Evolutionary conservation across 805 yeast genomes (phyloP).

Genomic region (Sugiyamaella americana): DNA sequence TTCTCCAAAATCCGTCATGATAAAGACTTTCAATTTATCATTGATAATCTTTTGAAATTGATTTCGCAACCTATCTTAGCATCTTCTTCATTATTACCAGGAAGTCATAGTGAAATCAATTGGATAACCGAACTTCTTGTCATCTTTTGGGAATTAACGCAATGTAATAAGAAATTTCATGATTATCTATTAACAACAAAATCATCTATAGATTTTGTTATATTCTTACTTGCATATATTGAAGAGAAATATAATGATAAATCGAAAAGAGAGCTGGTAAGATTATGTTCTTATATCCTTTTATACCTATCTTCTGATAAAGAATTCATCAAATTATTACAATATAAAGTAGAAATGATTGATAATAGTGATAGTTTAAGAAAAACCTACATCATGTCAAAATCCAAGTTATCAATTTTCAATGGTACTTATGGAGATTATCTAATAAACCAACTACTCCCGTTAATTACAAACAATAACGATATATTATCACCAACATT

Average conservation of each 20-base stretch:
- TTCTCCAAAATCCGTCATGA: slow-evolving; percentile 30
- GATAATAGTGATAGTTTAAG: slow-evolving; percentile 24
- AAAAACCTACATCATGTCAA: not conserved
- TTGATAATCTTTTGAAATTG: slow-evolving; percentile 26
- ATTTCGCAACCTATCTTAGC: slow-evolving; percentile 36
- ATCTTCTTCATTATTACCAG: slow-evolving; percentile 29
- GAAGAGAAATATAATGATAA: slow-evolving; percentile 39
- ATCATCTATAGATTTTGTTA: slow-evolving; percentile 47
- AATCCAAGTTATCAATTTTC: slow-evolving; percentile 13
- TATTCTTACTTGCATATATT: slow-evolving; percentile 53
- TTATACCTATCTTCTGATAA: slow-evolving; percentile 28
- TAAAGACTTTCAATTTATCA: slow-evolving; percentile 32
- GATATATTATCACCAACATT: slow-evolving; percentile 24
- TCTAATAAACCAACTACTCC: slow-evolving; percentile 21
- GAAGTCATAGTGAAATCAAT: slow-evolving; percentile 22
- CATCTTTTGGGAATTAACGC: slow-evolving; percentile 69
- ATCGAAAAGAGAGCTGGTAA: slow-evolving; percentile 23
- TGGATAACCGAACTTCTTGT: slow-evolving; percentile 56
- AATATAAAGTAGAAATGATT: slow-evolving; percentile 20
- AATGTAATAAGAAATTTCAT: slow-evolving; percentile 51
- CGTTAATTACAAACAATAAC: slow-evolving; percentile 14
- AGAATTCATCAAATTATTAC: slow-evolving; percentile 21
- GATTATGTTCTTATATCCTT: slow-evolving; percentile 31
- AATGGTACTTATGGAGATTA: slow-evolving; percentile 30
- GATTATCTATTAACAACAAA: slow-evolving; percentile 37